phyloP scores from a whole-genome alignment of 495 filamentous ascomycete species.

The Neurospora terricola region DNA sequence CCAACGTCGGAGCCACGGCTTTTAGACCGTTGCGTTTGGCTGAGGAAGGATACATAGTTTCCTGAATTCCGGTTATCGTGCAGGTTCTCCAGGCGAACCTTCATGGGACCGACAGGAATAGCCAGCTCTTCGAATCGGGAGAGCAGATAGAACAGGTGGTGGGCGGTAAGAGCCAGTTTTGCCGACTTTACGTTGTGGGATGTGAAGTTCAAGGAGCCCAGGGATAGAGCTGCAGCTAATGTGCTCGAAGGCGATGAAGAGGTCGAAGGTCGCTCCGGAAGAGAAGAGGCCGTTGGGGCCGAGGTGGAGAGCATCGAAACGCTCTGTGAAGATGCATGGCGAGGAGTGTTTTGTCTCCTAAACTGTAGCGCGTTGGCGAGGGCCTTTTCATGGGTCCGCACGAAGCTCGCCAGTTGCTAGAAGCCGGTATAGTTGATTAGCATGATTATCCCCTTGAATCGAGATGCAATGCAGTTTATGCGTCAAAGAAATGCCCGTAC shows the following conservation, averaged over 20 bases:
- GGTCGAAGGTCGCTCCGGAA: conserved; percentile 42
- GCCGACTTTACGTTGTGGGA: conserved; percentile 77
- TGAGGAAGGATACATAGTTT: conserved; percentile 93
- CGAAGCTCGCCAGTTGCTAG: conserved; percentile 88
- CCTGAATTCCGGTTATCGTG: conserved; percentile 76
- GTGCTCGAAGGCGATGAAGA: conserved; percentile 61
- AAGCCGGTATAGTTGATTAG: not conserved
- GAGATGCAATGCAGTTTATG: not conserved
- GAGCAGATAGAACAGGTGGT: conserved; percentile 93
- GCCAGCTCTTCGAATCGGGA: conserved; percentile 88
- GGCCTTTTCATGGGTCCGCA: conserved; percentile 94
- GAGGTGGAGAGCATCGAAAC: conserved; percentile 39
- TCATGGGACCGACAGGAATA: conserved; percentile 89
- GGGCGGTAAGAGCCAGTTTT: conserved; percentile 89
- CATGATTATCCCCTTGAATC: not conserved
- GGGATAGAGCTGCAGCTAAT: conserved; percentile 74
- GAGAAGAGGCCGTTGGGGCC: conserved; percentile 37
- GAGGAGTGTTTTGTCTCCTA: conserved; percentile 51
- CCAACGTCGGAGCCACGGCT: conserved; percentile 70
- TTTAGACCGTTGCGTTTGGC: conserved; percentile 64
- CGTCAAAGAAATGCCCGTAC: conserved; percentile 32
- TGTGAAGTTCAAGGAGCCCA: conserved; percentile 73
- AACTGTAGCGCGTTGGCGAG: conserved; percentile 91
- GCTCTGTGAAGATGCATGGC: conserved; percentile 53
- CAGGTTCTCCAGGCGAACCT: conserved; percentile 86